These are phyloP conservation scores for Chenopodium suecicum DNA, from an alignment of 148 eudicot genomes.

Conservation along the genomic window DNA sequence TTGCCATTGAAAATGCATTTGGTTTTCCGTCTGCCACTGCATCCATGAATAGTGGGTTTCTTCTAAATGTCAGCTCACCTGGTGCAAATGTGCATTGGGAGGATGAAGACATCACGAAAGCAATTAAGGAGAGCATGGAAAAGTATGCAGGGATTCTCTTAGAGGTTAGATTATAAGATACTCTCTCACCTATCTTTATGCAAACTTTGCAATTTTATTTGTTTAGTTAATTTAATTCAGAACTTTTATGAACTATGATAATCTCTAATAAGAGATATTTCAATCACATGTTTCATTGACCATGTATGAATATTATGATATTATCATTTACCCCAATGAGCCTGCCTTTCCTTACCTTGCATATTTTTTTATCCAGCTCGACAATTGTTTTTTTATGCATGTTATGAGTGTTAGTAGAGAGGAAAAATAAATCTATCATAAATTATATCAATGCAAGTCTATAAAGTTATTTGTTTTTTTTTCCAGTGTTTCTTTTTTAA, in stretches of 20 bases:
- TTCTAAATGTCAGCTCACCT: slow-evolving; percentile 69
- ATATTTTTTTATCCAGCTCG: background rate
- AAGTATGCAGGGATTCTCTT: slow-evolving; percentile 63
- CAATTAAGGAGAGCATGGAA: slow-evolving; percentile 62
- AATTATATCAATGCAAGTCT: background rate
- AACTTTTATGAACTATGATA: too few species aligned
- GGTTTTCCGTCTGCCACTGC: slow-evolving; percentile 68
- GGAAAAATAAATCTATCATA: too few species aligned
- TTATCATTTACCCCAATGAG: background rate
- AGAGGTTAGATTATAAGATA: slow-evolving; percentile 48
- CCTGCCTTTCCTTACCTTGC: background rate
- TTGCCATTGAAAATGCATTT: slow-evolving; percentile 66
- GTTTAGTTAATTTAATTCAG: too few species aligned
- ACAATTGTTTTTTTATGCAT: background rate
- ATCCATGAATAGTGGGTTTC: slow-evolving; percentile 78
- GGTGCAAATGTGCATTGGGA: slow-evolving; percentile 75
- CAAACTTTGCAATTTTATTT: background rate
- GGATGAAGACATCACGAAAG: slow-evolving; percentile 66
- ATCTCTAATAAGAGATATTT: background rate
- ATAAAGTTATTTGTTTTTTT: background rate
- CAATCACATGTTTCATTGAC: background rate
- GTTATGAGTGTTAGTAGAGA: background rate
- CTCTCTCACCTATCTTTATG: slow-evolving; percentile 1
- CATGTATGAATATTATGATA: background rate
- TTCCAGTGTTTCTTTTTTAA: too few species aligned